Base-by-base conservation (phyloP, 495 filamentous ascomycete genomes). In the Aspergillus panamensis region DNA sequence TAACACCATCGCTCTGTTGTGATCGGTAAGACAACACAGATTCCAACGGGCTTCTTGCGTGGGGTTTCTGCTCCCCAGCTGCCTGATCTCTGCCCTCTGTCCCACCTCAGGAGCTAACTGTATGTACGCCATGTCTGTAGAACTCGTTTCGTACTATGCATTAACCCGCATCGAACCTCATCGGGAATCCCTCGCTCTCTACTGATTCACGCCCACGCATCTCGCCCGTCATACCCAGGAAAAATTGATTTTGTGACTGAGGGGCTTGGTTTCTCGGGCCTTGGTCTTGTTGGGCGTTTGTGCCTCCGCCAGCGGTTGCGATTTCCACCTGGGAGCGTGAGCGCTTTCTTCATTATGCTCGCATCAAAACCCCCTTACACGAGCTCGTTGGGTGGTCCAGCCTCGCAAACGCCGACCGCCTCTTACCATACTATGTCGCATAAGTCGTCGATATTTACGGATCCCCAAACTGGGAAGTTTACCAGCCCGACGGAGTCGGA, bases 401-500 rank as follows among this genome's bases (percentile, higher is more conserved):
- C 84, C 19, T 71, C 71, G 55, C 81, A 84, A 74, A 71, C 77
- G 70, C 62, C 81, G 71, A 72, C 75, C 69, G 66, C 78, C 68
- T 66, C 74, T 66, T 79, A 81, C 78, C 77, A 81, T 73, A 62
- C 80, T 67, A 61, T 75, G 12, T 55, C 70, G 6, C 66, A 73
- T 60, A 80, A 86, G 59, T 74, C 79, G 3, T 78, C 82, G 19
- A 77, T 80, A 31, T 73, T 83, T 48, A 77, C 79, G 45, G 77
- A 80, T 59, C 66, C 73, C 10, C 77, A 86, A 44, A 84, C 84
- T 66, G 85, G 87, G n/a, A 51, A 82, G 42, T 95, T 90, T 60
- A 77, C 86, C 17, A 95, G 90, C 69, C 93, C 94, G 32, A 96
- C 94, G 20, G 91, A 96, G 67, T 96, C 91, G 16, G 93, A 97